Base-by-base conservation (phyloP, 225 moss, liverwort and hornwort species). In the Bryum argenteum region DNA sequence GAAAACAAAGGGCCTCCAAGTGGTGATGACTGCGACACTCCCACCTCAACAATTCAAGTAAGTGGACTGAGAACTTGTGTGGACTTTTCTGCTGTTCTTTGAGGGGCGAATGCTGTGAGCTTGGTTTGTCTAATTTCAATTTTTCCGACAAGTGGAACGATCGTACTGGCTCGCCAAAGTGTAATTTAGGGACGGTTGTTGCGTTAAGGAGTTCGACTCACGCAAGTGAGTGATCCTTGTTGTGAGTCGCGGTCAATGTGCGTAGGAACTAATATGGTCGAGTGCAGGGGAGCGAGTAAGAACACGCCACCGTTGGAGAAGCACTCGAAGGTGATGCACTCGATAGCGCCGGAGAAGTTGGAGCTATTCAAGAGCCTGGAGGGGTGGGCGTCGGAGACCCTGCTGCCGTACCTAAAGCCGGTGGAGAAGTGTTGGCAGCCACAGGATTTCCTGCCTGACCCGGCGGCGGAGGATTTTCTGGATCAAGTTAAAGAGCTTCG, bases 381-480 rank as follows among this genome's bases (percentile, higher is more conserved):
- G 68, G 75, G 82, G 20, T 91, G 91, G 91, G 91, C 91, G 1
- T 82, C 84, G 4, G 73, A 80, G 39, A 67, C 50, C 5, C 57
- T 91, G 16, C 28, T 91, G 22, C 91, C 91, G 6, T 82, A 75
- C 41, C 66, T 91, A 65, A 91, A 91, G 60, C 87, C 87, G 10
- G 91, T 91, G 45, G 91, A 91, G 64, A 87, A 87, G 63, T 86
- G 86, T 74, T 91, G 91, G 91, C 91, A 91, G 71, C 89, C 91
- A 0, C 90, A 90, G 67, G 90, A 90, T 75, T 84, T 75, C 33
- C 81, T 90, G 18, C 90, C 90, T 1, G 86, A 91, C 41, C 82
- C 91, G 1, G 77, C 91, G 17, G 80, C 91, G 4, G 84, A 89
- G 50, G 82, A 75, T n/a, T 91, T 91, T 26, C 65, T 89, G 71